Conservation (phyloP, 1,284 basidiomycete species). For the Boletus sp. region DNA sequence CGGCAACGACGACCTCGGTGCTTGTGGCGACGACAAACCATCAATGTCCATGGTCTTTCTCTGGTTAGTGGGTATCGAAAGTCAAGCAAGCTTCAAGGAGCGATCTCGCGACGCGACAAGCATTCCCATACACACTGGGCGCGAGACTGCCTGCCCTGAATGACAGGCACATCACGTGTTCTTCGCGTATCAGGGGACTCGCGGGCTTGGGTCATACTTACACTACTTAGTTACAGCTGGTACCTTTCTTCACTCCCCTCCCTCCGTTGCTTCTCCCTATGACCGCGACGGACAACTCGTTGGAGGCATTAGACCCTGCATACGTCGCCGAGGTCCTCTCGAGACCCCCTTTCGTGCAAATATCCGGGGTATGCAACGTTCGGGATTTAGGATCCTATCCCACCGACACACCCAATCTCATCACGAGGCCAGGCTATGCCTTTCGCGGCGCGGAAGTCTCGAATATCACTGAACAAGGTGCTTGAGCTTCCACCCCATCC, state of each 20-base stretch:
- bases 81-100: no score
- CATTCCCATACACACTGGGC: conserved; percentile 21
- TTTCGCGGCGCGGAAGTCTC: conserved; percentile 70
- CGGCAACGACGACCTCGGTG: conserved; percentile 49
- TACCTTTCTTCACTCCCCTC: background rate
- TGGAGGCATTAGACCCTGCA: conserved; percentile 60
- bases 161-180: conserved; percentile 15
- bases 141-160: conserved; percentile 46
- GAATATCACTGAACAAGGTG: conserved; percentile 63
- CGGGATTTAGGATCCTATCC: conserved; percentile 65
- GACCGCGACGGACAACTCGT: conserved; percentile 31
- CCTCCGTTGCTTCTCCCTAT: conserved; percentile 7
- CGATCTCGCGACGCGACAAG: conserved; percentile 28
- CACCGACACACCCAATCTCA: conserved; percentile 41
- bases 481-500: conserved; percentile 17
- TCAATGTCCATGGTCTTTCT: conserved; percentile 39
- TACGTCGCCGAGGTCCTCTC: conserved; percentile 62
- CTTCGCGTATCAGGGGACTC: conserved; percentile 8
- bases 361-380: conserved; percentile 68
- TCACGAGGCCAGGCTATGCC: conserved; percentile 53
- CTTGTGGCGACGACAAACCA: conserved; percentile 41
- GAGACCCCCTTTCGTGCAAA: conserved; percentile 59
- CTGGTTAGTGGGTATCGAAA: conserved; percentile 6
- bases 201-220: no score
- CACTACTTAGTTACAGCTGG: background rate